A percentile compares a stretch with the other conserved stretches of the same genome.
phyloP scores from a whole-genome alignment of 345 rosid species.

The Citrus glauca region DNA sequence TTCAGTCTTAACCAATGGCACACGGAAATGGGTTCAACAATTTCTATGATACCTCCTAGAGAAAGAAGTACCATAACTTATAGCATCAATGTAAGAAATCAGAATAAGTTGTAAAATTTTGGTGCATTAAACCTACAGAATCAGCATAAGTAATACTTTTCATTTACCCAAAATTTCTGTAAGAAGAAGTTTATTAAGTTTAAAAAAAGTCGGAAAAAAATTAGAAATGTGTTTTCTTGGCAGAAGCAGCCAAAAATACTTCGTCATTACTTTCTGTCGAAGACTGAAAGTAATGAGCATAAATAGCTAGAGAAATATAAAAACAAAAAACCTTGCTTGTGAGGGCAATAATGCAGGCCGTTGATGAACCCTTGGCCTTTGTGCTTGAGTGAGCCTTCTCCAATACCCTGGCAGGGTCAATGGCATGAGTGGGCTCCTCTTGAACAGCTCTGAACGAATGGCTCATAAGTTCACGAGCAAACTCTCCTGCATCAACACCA shows the following conservation, averaged over 20 bases:
- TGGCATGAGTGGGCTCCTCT: slow-evolving; percentile 58
- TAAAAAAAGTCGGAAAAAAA: background rate
- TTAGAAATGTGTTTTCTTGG: background rate
- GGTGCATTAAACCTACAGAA: background rate
- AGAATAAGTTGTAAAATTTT: background rate
- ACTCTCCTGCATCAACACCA: slow-evolving; percentile 80
- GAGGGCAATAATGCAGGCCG: slow-evolving; percentile 87
- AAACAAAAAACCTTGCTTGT: slow-evolving; percentile 52
- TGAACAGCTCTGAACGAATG: slow-evolving; percentile 70
- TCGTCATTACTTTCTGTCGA: background rate
- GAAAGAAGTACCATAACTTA: background rate
- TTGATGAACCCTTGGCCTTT: slow-evolving; percentile 84
- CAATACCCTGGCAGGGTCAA: slow-evolving; percentile 75
- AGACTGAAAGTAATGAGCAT: background rate
- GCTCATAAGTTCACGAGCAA: slow-evolving; percentile 83
- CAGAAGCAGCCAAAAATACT: background rate
- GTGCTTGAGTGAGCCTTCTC: slow-evolving; percentile 85
- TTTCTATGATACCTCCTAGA: background rate
- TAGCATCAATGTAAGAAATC: background rate
- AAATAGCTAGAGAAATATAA: background rate
- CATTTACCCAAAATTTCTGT: background rate
- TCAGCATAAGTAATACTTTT: background rate
- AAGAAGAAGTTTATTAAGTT: background rate
- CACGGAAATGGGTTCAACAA: background rate
- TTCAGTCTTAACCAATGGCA: background rate